Conservation (phyloP, 1,139 yeast genomes). For the Wickerhamomyces sp. region DNA sequence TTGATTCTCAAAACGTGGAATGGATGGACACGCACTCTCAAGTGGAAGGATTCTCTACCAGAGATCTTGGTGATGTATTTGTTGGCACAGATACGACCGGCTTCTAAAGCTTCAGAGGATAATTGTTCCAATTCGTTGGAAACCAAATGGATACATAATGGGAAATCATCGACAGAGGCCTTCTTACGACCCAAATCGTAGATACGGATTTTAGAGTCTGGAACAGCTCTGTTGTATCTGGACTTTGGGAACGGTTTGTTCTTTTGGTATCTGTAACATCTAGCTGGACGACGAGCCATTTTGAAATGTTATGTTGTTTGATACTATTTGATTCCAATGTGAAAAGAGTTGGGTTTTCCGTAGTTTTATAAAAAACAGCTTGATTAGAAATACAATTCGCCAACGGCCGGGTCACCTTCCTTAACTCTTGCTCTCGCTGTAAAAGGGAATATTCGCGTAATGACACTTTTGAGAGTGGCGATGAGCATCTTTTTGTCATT, state of each 20-base stretch:
- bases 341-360: slow-evolving; percentile 1
- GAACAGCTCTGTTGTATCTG: slow-evolving; percentile 99
- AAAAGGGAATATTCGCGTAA: slow-evolving; percentile 6
- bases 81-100: slow-evolving; percentile 99
- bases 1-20: slow-evolving; percentile 99
- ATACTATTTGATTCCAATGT: neutral
- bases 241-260: slow-evolving; percentile 99
- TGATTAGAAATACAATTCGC: slow-evolving; percentile 1
- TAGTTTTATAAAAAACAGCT: neutral
- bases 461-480: slow-evolving; percentile 9
- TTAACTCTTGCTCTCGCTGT: no score
- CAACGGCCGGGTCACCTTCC: neutral
- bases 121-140: slow-evolving; percentile 99
- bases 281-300: slow-evolving; percentile 99
- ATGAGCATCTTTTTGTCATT: neutral
- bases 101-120: slow-evolving; percentile 99
- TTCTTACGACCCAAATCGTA: slow-evolving; percentile 99
- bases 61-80: slow-evolving; percentile 96
- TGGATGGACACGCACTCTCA: slow-evolving; percentile 99
- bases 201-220: slow-evolving; percentile 99
- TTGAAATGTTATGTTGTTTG: slow-evolving; percentile 35
- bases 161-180: slow-evolving; percentile 98
- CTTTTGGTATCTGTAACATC: slow-evolving; percentile 99
- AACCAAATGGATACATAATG: slow-evolving; percentile 98
- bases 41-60: slow-evolving; percentile 99